Conservation (phyloP, 306 rosid genomes). For the Benincasa hispida region DNA sequence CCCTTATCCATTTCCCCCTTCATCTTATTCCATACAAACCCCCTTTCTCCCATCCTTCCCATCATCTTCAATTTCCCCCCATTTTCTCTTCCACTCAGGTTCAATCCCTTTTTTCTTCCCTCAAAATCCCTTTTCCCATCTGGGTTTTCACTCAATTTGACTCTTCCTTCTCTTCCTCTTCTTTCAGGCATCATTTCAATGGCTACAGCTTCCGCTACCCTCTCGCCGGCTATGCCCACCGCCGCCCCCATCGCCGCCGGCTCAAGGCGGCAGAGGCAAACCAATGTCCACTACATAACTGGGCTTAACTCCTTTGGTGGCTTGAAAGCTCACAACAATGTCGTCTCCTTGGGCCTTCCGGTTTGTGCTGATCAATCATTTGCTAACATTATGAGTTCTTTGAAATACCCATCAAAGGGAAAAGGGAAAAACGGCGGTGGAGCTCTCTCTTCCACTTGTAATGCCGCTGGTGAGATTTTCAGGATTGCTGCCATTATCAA, state of each 20-base stretch:
- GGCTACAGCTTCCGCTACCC: constrained; percentile 47
- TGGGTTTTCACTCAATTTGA: not conserved
- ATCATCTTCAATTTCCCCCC: constrained; percentile 3
- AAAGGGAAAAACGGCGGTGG: constrained; percentile 38
- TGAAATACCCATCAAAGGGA: constrained; percentile 36
- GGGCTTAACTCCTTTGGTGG: constrained; percentile 50
- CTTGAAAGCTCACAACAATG: constrained; percentile 45
- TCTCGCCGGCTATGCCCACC: constrained; percentile 36
- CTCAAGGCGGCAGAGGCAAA: constrained; percentile 16
- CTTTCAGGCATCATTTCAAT: constrained; percentile 23
- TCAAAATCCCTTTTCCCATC: not conserved
- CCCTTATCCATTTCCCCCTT: constrained; percentile 44
- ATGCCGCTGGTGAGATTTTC: constrained; percentile 71
- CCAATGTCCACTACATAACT: constrained; percentile 28
- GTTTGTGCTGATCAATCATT: constrained; percentile 40
- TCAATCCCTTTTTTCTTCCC: not conserved
- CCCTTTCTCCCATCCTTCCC: not conserved
- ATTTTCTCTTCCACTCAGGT: not conserved
- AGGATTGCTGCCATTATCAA: constrained; percentile 59
- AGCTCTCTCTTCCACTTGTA: constrained; percentile 49
- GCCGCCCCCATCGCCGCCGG: constrained; percentile 17
- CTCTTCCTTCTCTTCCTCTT: not conserved
- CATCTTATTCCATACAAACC: constrained; percentile 19
- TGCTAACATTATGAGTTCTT: constrained; percentile 48
- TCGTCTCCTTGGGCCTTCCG: constrained; percentile 43